Evolutionary conservation across 192 early-diverging fungal genomes (phyloP), one percentile per base, ranked within the genome.

Genomic region (Thoreauomyces humboldtii): DNA sequence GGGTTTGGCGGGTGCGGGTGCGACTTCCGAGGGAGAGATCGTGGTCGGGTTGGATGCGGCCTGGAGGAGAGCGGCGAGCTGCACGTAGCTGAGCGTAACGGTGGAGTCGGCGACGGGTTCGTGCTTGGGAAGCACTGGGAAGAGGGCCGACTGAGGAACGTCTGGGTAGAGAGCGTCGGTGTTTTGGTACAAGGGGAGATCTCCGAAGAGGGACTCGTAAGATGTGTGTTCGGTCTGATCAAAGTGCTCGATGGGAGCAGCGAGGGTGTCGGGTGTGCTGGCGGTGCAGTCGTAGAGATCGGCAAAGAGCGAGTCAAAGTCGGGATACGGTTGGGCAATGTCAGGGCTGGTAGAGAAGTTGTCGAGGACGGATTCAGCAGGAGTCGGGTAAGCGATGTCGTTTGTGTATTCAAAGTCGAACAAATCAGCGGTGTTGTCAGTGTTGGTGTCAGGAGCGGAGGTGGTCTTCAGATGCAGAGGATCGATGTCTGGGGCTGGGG

Each of bases 381-480:
- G 61, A 52, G 61, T 63, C 32, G 61, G 61, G 48, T 63, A 63
- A n/a, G n/a, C n/a, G 38, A 12, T 46, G 44, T 46, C 44, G 44
- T 46, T 46, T 46, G 44, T 6, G 44, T 41, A 12, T 9, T 3
- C 5, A 24, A 22, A 46, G n/a, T 24, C 44, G 44, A 46, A 12
- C n/a, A 46, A 46, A 24, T 17, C 44, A 24, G 44, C 25, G 3
- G 44, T 46, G 3, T 17, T 46, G n/a, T 3, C 25, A 2, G 44
- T 46, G 3, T 17, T 46, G 3, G 44, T 46, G 4, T 17, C 44
- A 24, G 44, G 3, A 22, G 44, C 25, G 2, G 44, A 46, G 38
- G n/a, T 9, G 38, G 11, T 46, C 19, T 46, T 46, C 17, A 17
- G 44, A 17, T 46, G n/a, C 25, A 46, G 44, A 46, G 14, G n/a